Base-by-base conservation (phyloP, 2,329 filamentous ascomycete species). In the Ceratocystis smalleyi region DNA sequence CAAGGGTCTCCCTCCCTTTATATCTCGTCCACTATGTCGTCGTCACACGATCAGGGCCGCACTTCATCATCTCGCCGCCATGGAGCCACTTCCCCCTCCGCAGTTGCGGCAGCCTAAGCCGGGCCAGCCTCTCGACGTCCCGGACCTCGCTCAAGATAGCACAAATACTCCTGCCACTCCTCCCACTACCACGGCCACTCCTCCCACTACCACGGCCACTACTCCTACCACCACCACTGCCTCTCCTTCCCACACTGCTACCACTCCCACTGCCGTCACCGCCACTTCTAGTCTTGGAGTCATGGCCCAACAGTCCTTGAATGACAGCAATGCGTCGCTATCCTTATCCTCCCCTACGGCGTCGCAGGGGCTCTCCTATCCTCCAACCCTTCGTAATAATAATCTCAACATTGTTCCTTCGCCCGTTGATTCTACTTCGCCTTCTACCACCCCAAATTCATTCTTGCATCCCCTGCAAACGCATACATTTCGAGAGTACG, bases 401-500 rank as follows among this genome's bases (percentile, higher is more conserved):
- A 65, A 51, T 47, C 64, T 54, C 45, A 62, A 55, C 59, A 30
- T 65, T 19, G 55, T 78, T 67, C 81, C 79, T 47, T 76, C 79
- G 66, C 76, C 83, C 10, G 82, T 83, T 27, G 76, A 79, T 65
- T 83, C 83, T 62, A 85, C 83, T 32, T 76, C 75, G 30, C 71
- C 74, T 57, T 70, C 76, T 49, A 77, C 77, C 65, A 65, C 60
- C 12, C 62, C 66, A 5, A 85, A 82, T 69, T 84, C 86, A 0
- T 85, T 82, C 70, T 74, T 89, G 64, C 87, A 90, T 70, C 85
- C 86, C 43, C 74, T 88, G 64, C 87, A 90, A 73, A 82, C 82
- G 67, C 85, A 88, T 73, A 84, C 81, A 73, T 87, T 90, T 61
- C 81, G 86, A 81, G 88, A 91, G 85, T 89, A 79, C 80, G 85